Percentiles rank a stretch among this genome's conserved stretches.
phyloP scores from a whole-genome alignment of 768 basidiomycete genomes.

The Saitozyma sp. region DNA sequence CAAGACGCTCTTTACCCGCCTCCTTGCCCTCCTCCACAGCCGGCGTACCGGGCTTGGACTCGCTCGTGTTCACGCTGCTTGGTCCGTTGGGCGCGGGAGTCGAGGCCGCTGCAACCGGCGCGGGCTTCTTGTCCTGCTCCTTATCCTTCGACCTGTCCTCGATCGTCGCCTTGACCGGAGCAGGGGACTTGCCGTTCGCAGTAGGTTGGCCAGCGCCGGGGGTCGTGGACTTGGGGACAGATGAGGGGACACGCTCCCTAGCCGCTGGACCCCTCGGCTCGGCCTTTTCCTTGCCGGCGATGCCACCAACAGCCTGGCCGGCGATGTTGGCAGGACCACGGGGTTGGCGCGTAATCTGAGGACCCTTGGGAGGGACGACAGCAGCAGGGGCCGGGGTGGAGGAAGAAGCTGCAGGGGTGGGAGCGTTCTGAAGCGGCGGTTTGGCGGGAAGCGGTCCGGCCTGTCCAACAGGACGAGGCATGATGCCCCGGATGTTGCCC shows the following conservation, averaged over 20 bases:
- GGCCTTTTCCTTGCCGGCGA: not conserved
- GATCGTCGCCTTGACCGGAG: too few relatives aligned
- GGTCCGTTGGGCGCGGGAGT: too few relatives aligned
- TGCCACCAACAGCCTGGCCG: not conserved
- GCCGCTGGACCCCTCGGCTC: not conserved
- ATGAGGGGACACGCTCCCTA: not conserved
- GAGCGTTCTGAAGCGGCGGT: not conserved
- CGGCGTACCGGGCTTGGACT: too few relatives aligned
- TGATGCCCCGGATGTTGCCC: not conserved
- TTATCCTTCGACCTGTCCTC: too few relatives aligned
- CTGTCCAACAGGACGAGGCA: not conserved
- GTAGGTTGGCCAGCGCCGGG: slow-evolving; percentile 1
- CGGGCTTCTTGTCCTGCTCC: not conserved
- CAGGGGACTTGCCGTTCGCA: slow-evolving; percentile 13
- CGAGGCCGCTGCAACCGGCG: too few relatives aligned
- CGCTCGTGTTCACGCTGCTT: too few relatives aligned
- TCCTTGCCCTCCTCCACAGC: not conserved
- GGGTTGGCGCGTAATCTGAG: not conserved
- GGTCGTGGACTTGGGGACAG: not conserved
- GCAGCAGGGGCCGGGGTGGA: too few relatives aligned
- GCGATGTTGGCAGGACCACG: not conserved
- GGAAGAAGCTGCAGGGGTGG: not conserved
- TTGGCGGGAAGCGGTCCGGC: not conserved
- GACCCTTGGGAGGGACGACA: not conserved
- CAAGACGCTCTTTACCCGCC: not conserved